Base-by-base conservation (phyloP, 352 stramenopile genomes). In the Globisporangium lucens region DNA sequence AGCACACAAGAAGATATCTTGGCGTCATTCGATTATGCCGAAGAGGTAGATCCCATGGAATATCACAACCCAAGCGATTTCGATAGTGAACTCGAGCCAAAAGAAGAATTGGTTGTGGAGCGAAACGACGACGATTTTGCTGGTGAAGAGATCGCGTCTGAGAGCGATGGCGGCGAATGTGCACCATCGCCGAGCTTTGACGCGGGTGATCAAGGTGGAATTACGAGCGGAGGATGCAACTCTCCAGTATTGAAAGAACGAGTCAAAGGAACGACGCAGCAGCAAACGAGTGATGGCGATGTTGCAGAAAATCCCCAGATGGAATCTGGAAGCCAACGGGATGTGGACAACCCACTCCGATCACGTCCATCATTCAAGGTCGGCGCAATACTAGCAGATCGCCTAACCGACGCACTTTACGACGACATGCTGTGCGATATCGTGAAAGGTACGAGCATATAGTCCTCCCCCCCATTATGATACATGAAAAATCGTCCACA, bases 341-440 rank as follows among this genome's bases (percentile, higher is more conserved):
- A 5, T 33, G 30, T 33, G 30, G 30, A 5, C 30, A 33, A 33
- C 3, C 41, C 43, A 43, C 22, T 22, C 20, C 15, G 15, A 49
- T 29, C 33, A 3, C 33, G 1, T 47, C 20, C 8, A n/a, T 24
- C 8, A n/a, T 24, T 6, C 30, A 27, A 2, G 9, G n/a, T 33
- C 10, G 33, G n/a, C 10, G n/a, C 2, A 56, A 55, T 53, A 1
- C 7, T 62, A 30, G 36, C 29, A 20, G 64, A 74, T 47, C 67
- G 65, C 49, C 63, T 79, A 33, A n/a, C 69, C 46, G 56, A 66
- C 15, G 33, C 76, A 29, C 17, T 83, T 6, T 75, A 73, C 9
- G 33, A 52, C 10, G 62, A 74, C 22, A 41, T 83, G 33, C 59
- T 76, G 5, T 41, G 72, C 56, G 27, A 59, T 1, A 17, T 77